A percentile compares a stretch with the other conserved stretches of the same genome.
phyloP scores from a whole-genome alignment of 805 yeast species.

The Tetrapisispora namnaoensis region DNA sequence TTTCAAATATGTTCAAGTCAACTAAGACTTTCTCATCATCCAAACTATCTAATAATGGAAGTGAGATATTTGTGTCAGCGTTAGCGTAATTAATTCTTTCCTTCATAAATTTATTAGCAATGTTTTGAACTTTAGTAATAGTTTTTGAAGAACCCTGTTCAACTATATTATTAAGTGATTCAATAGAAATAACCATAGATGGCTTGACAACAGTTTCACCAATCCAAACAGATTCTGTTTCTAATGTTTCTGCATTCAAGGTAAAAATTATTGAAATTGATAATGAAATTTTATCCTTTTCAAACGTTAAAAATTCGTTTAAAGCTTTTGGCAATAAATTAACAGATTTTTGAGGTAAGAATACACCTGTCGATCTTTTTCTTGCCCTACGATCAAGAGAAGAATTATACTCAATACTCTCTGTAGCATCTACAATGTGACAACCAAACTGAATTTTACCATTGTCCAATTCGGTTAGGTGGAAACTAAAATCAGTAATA shows the following conservation, averaged over 20 bases:
- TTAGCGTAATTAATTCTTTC: conserved; percentile 16
- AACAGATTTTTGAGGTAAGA: conserved; percentile 63
- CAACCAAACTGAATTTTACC: conserved; percentile 67
- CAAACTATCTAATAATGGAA: conserved; percentile 65
- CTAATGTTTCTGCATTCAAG: conserved; percentile 60
- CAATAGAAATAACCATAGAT: conserved; percentile 23
- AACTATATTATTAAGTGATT: conserved; percentile 15
- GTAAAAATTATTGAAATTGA: conserved; percentile 74
- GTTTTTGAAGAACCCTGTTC: conserved; percentile 1
- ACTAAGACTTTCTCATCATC: conserved; percentile 79
- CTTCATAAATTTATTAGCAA: conserved; percentile 19
- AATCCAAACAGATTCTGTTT: conserved; percentile 65
- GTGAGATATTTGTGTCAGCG: conserved; percentile 25
- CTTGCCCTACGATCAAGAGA: conserved; percentile 79
- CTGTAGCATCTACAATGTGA: conserved; percentile 74
- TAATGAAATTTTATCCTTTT: conserved; percentile 47
- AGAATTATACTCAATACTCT: conserved; percentile 61
- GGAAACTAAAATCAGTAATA: conserved; percentile 69
- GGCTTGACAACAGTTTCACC: conserved; percentile 65
- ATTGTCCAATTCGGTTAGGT: conserved; percentile 53
- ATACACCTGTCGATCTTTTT: conserved; percentile 83
- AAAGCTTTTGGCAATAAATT: conserved; percentile 61
- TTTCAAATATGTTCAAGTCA: conserved; percentile 62
- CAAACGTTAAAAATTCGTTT: conserved; percentile 50
- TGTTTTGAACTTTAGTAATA: conserved; percentile 8